phyloP scores from a whole-genome alignment of 202 grass and related monocot species.

The Cymbopogon flexuosus region DNA sequence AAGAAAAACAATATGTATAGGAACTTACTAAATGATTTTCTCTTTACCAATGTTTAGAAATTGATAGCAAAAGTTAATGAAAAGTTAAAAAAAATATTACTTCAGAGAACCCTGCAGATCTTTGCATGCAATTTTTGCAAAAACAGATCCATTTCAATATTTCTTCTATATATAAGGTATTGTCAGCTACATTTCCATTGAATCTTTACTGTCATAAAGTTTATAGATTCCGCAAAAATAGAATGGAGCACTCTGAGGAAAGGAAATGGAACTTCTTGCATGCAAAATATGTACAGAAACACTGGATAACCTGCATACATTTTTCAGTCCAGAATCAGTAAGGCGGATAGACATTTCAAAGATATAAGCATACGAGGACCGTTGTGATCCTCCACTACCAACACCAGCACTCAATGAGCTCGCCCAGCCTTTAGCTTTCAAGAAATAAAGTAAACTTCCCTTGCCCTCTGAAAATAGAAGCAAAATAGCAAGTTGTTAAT shows the following conservation, averaged over 20 bases:
- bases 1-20: neutral
- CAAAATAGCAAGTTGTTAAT: constrained; percentile 10
- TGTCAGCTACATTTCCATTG: neutral
- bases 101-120: neutral
- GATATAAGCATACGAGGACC: constrained; percentile 79
- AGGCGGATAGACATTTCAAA: constrained; percentile 79
- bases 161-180: neutral
- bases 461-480: constrained; percentile 79
- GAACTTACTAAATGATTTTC: neutral
- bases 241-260: neutral
- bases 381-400: constrained; percentile 56
- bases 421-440: constrained; percentile 85
- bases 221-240: neutral
- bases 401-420: constrained; percentile 79
- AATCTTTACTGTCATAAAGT: neutral
- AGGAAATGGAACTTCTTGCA: constrained; percentile 1
- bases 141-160: neutral
- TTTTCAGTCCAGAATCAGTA: constrained; percentile 82
- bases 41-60: constrained; percentile 14
- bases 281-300: constrained; percentile 10
- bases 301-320: constrained; percentile 46
- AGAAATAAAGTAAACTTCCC: constrained; percentile 85
- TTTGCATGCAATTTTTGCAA: neutral
- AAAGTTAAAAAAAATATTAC: neutral
- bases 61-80: neutral